Evolutionary conservation across 2,329 filamentous ascomycete genomes (phyloP).

Genomic region (Trichoderma sp.): DNA sequence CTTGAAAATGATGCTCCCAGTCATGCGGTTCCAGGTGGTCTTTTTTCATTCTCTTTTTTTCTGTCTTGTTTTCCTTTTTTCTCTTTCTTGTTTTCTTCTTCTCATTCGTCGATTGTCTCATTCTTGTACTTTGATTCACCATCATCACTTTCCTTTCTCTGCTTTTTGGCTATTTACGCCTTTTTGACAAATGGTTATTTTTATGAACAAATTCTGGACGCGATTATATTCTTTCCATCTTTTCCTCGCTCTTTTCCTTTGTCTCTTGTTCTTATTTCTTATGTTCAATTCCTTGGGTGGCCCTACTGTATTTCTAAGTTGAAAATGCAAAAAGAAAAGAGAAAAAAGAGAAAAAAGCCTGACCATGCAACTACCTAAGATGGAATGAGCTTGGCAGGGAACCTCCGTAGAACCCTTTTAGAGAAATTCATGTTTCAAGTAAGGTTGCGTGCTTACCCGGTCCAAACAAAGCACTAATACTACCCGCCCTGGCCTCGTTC

Average conservation of each 20-base stretch:
- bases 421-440: neutral
- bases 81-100: neutral
- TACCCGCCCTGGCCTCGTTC: neutral
- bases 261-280: neutral
- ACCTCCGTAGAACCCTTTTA: neutral
- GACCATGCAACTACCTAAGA: neutral
- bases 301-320: neutral
- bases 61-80: neutral
- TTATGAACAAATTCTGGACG: neutral
- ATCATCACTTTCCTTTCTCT: neutral
- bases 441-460: neutral
- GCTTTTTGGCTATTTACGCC: neutral
- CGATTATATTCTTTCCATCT: neutral
- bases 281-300: neutral
- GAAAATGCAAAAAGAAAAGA: neutral
- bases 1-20: constrained; percentile 5
- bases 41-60: neutral
- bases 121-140: neutral
- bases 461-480: neutral
- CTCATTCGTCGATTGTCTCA: neutral
- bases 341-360: neutral
- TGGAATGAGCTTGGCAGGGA: neutral
- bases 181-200: neutral
- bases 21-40: neutral
- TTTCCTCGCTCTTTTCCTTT: neutral